Conservation (phyloP, 768 basidiomycete genomes). For the Floccularia luteovirens region DNA sequence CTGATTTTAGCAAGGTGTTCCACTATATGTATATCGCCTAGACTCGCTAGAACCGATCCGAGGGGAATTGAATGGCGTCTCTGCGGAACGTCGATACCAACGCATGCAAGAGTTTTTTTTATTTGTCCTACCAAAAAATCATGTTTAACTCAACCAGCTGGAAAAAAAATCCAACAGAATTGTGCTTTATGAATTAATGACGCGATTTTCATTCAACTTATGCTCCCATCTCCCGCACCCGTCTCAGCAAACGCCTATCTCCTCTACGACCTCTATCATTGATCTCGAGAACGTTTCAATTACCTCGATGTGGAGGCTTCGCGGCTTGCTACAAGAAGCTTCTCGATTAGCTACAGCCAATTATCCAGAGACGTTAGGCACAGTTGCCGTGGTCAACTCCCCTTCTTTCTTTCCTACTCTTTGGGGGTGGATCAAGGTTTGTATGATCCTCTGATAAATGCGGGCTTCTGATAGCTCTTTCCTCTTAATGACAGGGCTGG, state of each 20-base stretch:
- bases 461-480: background rate
- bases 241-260: slow-evolving; percentile 43
- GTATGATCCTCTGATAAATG: slow-evolving; percentile 2
- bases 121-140: background rate
- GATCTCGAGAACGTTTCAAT: slow-evolving; percentile 63
- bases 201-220: slow-evolving; percentile 53
- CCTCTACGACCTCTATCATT: slow-evolving; percentile 59
- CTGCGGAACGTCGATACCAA: slow-evolving; percentile 50
- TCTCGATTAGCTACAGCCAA: slow-evolving; percentile 69
- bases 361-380: slow-evolving; percentile 72
- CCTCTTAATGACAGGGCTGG: slow-evolving; percentile 40
- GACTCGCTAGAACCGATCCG: slow-evolving; percentile 51
- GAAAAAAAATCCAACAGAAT: slow-evolving; percentile 35
- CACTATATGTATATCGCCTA: slow-evolving; percentile 71
- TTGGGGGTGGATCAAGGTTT: slow-evolving; percentile 79
- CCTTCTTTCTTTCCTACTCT: slow-evolving; percentile 79
- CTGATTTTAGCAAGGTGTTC: slow-evolving; percentile 58
- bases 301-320: slow-evolving; percentile 59
- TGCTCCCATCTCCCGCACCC: slow-evolving; percentile 55
- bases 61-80: slow-evolving; percentile 50
- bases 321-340: slow-evolving; percentile 69
- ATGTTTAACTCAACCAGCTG: too few relatives aligned
- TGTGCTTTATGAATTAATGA: slow-evolving; percentile 61
- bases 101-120: slow-evolving; percentile 45
- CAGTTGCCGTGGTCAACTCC: slow-evolving; percentile 67